Evolutionary conservation across 2,329 filamentous ascomycete genomes (phyloP), one percentile per base, ranked within the genome.

Genomic region (Alternaria ventricosa): DNA sequence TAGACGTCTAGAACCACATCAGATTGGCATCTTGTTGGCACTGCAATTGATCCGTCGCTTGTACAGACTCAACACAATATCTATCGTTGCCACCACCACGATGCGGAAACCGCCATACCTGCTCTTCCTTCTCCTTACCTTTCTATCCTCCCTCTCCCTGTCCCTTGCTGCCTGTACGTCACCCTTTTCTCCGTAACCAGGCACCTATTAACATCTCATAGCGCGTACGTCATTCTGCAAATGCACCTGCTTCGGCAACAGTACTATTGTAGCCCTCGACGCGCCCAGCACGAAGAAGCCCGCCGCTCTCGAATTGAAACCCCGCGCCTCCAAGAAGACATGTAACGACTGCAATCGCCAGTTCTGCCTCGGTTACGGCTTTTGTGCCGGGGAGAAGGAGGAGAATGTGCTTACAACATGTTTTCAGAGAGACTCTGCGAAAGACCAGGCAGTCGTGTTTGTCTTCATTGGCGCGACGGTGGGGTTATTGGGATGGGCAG

Each of bases 281-380:
- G 82, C 84, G 9, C 80, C 81, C 25, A 65, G 70, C 33, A 57
- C 70, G 18, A 69, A 74, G 41, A 76, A 76, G 41, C 71, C 76
- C 5, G 20, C 66, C 6, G 41, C 45, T 18, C 67, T 77, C 20
- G 53, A 62, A 15, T 28, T 51, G 18, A 65, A 68, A 28, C 68
- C 72, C n/a, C 75, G 77, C 49, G 76, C 79, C 22, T 69, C 70
- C 23, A 77, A 73, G 75, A 85, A 79, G 55, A 88, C 84, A 23
- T 91, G 89, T 77, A 88, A 85, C 60, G 89, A 91, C 75, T 91
- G 89, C 78, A 91, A 88, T 71, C 87, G 89, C 64, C 86, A 88
- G 69, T 91, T 90, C 79, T 91, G 89, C 72, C 78, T 90, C 44
- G 83, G 85, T 59, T 90, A 90, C 69, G 84, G 88, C 56, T 80